These are phyloP conservation scores for Pseudopyrenochaeta lycopersici DNA, from an alignment of 2,329 filamentous ascomycete species.

Conservation along the genomic window DNA sequence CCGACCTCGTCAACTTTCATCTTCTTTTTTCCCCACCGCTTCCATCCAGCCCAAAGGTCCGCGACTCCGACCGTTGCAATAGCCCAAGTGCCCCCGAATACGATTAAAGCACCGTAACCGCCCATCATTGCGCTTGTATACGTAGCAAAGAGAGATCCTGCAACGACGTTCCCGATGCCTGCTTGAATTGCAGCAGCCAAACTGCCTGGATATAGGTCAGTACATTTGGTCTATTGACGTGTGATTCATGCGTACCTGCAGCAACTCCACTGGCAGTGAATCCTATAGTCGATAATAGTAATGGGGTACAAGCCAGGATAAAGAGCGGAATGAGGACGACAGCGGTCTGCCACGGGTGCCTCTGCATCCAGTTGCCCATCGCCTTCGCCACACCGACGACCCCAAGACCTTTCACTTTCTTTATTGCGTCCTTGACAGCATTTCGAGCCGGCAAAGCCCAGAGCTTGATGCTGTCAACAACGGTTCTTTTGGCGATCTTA, in stretches of 20 bases:
- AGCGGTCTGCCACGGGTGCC: slow-evolving; percentile 9
- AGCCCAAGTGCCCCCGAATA: slow-evolving; percentile 14
- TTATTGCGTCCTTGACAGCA: background rate
- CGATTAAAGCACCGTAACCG: slow-evolving; percentile 23
- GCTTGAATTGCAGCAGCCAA: slow-evolving; percentile 33
- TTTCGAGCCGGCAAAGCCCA: too few species aligned
- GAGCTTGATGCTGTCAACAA: too few species aligned
- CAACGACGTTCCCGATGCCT: slow-evolving; percentile 25
- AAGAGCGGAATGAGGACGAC: slow-evolving; percentile 8
- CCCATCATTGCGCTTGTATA: slow-evolving; percentile 37
- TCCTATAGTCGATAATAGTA: slow-evolving; percentile 1
- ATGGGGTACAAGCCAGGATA: slow-evolving; percentile 4
- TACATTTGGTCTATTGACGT: background rate
- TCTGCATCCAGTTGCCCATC: slow-evolving; percentile 2
- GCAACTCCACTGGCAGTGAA: slow-evolving; percentile 10
- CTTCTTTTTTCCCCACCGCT: background rate
- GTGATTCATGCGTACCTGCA: background rate
- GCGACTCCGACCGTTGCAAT: too few species aligned
- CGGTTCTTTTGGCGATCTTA: too few species aligned
- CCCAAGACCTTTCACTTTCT: background rate
- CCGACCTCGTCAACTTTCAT: too few species aligned
- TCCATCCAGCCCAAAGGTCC: too few species aligned
- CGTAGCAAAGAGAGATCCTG: slow-evolving; percentile 28
- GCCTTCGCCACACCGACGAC: background rate
- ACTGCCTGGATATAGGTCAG: slow-evolving; percentile 22